phyloP scores from a whole-genome alignment of 2,329 filamentous ascomycete species.

The Cladophialophora psammophila region DNA sequence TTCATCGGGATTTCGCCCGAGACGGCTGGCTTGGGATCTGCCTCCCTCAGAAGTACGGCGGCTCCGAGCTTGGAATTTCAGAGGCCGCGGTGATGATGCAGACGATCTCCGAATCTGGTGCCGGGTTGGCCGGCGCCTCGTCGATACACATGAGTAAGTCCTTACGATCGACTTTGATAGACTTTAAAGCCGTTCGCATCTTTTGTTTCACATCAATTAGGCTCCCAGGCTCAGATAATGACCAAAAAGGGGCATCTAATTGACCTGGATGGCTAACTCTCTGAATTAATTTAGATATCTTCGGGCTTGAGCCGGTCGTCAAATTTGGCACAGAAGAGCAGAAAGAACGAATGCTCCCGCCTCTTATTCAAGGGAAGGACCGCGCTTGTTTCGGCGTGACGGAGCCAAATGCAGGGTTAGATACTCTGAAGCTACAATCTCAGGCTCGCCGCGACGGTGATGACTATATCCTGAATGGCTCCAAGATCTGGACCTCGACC shows the following conservation, averaged over 20 bases:
- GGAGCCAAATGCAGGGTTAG: slow-evolving; percentile 54
- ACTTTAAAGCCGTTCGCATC: too few species aligned
- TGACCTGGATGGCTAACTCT: too few species aligned
- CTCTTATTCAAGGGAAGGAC: slow-evolving; percentile 51
- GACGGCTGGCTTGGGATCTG: slow-evolving; percentile 57
- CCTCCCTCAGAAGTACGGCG: slow-evolving; percentile 53
- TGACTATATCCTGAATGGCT: slow-evolving; percentile 49
- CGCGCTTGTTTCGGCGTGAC: slow-evolving; percentile 54
- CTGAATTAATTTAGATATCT: too few species aligned
- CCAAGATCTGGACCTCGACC: slow-evolving; percentile 57
- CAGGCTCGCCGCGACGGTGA: slow-evolving; percentile 44
- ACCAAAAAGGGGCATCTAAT: too few species aligned
- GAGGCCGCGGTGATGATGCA: slow-evolving; percentile 59
- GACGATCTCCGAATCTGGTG: slow-evolving; percentile 56
- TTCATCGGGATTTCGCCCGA: slow-evolving; percentile 50
- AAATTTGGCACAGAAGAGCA: slow-evolving; percentile 55
- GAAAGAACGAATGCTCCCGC: slow-evolving; percentile 49
- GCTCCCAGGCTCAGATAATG: too few species aligned
- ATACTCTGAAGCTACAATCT: slow-evolving; percentile 52
- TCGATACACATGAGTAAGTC: slow-evolving; percentile 59
- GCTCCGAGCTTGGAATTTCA: slow-evolving; percentile 51
- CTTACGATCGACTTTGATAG: too few species aligned
- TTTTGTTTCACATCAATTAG: too few species aligned
- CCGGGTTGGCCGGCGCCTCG: slow-evolving; percentile 52
- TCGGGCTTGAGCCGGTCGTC: slow-evolving; percentile 54